Conservation (phyloP, 768 basidiomycete genomes). For the Steccherinum ochraceum region DNA sequence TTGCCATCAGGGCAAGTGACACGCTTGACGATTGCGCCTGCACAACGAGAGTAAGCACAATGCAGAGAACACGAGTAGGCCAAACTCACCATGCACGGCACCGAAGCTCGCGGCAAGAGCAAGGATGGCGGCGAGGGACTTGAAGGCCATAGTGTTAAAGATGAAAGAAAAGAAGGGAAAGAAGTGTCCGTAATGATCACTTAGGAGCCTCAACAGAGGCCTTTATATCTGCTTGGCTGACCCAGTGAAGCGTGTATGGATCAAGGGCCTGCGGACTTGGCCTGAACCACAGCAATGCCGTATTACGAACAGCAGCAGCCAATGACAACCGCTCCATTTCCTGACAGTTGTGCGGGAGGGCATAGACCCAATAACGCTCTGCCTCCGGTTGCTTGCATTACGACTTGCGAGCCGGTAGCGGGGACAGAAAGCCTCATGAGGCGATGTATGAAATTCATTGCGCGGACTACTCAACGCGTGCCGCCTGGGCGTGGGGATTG, state of each 20-base stretch:
- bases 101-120: constrained; percentile 8
- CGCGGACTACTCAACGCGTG: no score
- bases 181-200: constrained; percentile 15
- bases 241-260: not conserved
- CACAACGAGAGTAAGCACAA: no score
- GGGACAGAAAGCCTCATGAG: not conserved
- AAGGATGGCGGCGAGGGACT: constrained; percentile 6
- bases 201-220: constrained; percentile 1
- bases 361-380: no score
- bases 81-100: not conserved
- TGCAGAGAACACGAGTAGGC: not conserved
- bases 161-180: constrained; percentile 8
- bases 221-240: not conserved
- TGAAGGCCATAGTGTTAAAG: constrained; percentile 11
- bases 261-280: not conserved
- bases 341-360: not conserved
- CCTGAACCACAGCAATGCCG: not conserved
- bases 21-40: constrained; percentile 3
- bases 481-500: not conserved
- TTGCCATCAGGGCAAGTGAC: constrained; percentile 26
- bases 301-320: not conserved
- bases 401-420: not conserved
- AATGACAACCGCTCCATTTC: not conserved
- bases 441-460: no score
- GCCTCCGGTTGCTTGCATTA: not conserved